Conservation (phyloP, 768 basidiomycete genomes). For the Tylopilus plumbeoviolaceoides region DNA sequence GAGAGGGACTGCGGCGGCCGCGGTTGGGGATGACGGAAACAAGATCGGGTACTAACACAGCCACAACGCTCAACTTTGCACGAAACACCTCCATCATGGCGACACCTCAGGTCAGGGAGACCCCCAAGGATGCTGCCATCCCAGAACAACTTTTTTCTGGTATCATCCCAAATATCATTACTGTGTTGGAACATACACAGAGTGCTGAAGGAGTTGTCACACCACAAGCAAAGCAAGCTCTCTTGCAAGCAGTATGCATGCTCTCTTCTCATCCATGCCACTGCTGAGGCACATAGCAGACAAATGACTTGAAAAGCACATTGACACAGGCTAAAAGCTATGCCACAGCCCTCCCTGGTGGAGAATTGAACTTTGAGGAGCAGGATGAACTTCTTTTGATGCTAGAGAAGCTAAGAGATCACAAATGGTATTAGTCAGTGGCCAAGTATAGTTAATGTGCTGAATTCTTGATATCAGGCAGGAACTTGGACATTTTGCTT, state of each 20-base stretch:
- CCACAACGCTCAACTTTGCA: slow-evolving; percentile 6
- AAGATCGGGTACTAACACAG: slow-evolving; percentile 9
- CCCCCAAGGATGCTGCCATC: slow-evolving; percentile 17
- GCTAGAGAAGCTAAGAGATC: slow-evolving; percentile 58
- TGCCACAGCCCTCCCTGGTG: slow-evolving; percentile 60
- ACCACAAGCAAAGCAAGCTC: slow-evolving; percentile 58
- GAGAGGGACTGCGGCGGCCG: background rate
- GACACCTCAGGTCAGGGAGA: slow-evolving; percentile 7
- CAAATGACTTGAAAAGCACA: slow-evolving; percentile 63
- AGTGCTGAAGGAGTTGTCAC: slow-evolving; percentile 50
- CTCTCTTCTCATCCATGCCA: background rate
- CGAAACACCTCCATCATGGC: background rate
- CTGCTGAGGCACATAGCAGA: slow-evolving; percentile 38
- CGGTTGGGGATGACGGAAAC: background rate
- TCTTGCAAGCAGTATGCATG: slow-evolving; percentile 59
- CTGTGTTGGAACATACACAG: slow-evolving; percentile 58
- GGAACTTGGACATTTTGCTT: slow-evolving; percentile 51
- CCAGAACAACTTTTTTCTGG: slow-evolving; percentile 50
- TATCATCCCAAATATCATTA: slow-evolving; percentile 56
- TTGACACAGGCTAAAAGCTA: slow-evolving; percentile 57
- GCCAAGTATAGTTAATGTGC: background rate
- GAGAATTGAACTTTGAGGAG: slow-evolving; percentile 63
- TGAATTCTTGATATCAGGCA: slow-evolving; percentile 35
- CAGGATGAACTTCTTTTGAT: slow-evolving; percentile 70
- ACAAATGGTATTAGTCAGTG: slow-evolving; percentile 36